Percentiles rank a stretch among this genome's conserved stretches.
These are phyloP conservation scores for Pestalotiopsis fici DNA, from an alignment of 2,329 filamentous ascomycete species.

Conservation along the genomic window DNA sequence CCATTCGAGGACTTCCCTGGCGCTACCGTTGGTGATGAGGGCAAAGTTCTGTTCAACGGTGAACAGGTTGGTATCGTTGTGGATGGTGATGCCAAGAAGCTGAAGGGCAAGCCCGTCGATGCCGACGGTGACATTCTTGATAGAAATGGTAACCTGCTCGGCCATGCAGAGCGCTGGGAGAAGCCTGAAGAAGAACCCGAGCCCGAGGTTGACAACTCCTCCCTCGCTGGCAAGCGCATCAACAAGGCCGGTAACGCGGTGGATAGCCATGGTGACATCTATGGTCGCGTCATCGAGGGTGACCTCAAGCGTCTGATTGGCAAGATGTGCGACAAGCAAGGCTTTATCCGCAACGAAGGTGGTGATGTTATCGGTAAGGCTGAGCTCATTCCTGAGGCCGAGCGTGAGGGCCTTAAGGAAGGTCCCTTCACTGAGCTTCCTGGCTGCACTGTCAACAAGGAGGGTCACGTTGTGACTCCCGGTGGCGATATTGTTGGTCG, in stretches of 20 bases:
- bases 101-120: slow-evolving; percentile 67
- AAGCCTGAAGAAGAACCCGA: slow-evolving; percentile 48
- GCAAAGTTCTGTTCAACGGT: slow-evolving; percentile 51
- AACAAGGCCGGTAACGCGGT: slow-evolving; percentile 70
- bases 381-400: slow-evolving; percentile 68
- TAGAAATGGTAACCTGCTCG: slow-evolving; percentile 66
- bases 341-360: slow-evolving; percentile 72
- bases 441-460: slow-evolving; percentile 67
- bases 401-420: slow-evolving; percentile 63
- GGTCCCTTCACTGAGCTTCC: slow-evolving; percentile 69
- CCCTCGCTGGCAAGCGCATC: slow-evolving; percentile 68
- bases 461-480: slow-evolving; percentile 67
- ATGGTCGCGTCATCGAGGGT: slow-evolving; percentile 68
- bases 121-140: slow-evolving; percentile 71
- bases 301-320: slow-evolving; percentile 64
- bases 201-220: slow-evolving; percentile 56
- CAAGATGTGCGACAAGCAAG: slow-evolving; percentile 71
- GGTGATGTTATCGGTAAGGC: slow-evolving; percentile 70
- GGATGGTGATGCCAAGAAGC: slow-evolving; percentile 64
- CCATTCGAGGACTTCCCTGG: slow-evolving; percentile 62
- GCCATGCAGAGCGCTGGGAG: slow-evolving; percentile 70
- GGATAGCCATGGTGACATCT: slow-evolving; percentile 54
- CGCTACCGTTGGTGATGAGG: slow-evolving; percentile 54
- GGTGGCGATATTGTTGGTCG: slow-evolving; percentile 73
- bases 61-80: slow-evolving; percentile 61